A percentile compares a stretch with the other conserved stretches of the same genome.
phyloP scores from a whole-genome alignment of 768 basidiomycete species.

The Termitomyces titanicus region DNA sequence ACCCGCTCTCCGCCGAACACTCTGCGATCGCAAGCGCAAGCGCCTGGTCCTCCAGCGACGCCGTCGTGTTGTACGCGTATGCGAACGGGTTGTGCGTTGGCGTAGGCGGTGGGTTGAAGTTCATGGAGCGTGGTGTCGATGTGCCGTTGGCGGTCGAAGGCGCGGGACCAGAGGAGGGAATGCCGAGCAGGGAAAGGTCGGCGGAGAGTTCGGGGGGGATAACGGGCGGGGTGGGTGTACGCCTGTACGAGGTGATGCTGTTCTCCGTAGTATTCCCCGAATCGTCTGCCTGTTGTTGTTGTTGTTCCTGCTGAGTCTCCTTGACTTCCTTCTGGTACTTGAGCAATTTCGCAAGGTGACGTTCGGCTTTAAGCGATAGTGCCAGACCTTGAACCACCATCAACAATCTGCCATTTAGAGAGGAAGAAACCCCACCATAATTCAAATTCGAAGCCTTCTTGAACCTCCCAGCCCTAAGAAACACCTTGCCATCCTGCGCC shows the following conservation, averaged over 20 bases:
- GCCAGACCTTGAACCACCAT: constrained; percentile 40
- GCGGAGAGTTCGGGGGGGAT: background rate
- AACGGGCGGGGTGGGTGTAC: background rate
- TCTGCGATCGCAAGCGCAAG: constrained; percentile 73
- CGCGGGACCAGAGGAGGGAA: background rate
- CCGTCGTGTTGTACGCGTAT: constrained; percentile 19
- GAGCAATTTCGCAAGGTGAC: constrained; percentile 44
- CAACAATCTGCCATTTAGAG: background rate
- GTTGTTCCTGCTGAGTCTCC: constrained; percentile 3
- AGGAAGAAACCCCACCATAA: constrained; percentile 40
- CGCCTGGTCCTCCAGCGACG: constrained; percentile 67
- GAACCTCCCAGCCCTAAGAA: constrained; percentile 77
- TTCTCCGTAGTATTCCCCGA: background rate
- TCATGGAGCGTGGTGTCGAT: background rate
- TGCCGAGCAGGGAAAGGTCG: constrained; percentile 6
- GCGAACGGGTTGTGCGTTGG: background rate
- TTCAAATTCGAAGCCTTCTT: constrained; percentile 96
- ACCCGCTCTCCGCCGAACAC: constrained; percentile 51
- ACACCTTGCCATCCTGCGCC: constrained; percentile 34
- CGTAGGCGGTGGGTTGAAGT: background rate
- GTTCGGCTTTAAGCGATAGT: constrained; percentile 59
- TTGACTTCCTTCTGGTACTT: constrained; percentile 9
- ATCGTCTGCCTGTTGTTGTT: background rate
- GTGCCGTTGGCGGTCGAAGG: background rate
- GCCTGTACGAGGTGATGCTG: background rate